Conservation (phyloP, 1,139 yeast species). For the Groenewaldozyma auringiensis region DNA sequence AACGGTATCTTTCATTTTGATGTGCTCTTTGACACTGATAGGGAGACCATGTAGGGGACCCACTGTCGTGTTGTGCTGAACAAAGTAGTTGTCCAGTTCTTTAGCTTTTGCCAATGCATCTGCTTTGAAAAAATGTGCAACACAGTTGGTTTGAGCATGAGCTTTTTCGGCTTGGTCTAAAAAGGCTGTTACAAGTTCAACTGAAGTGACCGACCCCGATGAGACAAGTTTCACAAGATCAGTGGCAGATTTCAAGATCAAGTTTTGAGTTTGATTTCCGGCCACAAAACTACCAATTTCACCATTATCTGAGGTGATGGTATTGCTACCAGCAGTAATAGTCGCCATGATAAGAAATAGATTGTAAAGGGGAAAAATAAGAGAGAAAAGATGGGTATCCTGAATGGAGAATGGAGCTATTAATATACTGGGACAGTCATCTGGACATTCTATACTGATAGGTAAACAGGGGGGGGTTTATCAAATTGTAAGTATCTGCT, state of each 20-base stretch:
- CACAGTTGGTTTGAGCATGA: constrained; percentile 24
- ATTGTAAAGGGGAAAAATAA: too few species aligned
- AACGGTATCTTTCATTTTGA: constrained; percentile 18
- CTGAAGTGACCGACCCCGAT: not conserved
- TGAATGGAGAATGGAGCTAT: too few species aligned
- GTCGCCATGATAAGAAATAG: too few species aligned
- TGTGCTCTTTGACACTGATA: constrained; percentile 48
- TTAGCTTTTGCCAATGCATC: constrained; percentile 33
- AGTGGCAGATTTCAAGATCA: not conserved
- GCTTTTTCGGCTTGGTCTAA: constrained; percentile 37
- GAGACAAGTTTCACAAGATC: not conserved
- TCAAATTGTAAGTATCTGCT: too few species aligned
- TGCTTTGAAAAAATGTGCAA: constrained; percentile 28
- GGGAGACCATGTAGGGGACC: constrained; percentile 45
- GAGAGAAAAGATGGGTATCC: too few species aligned
- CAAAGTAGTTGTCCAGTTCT: constrained; percentile 33
- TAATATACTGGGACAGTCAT: too few species aligned
- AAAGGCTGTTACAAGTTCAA: constrained; percentile 33
- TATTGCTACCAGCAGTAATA: too few species aligned
- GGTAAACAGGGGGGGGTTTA: too few species aligned
- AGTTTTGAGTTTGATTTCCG: too few species aligned
- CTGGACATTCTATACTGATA: too few species aligned
- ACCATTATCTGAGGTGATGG: too few species aligned
- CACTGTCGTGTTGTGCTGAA: constrained; percentile 36
- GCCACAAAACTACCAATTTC: too few species aligned